These are phyloP conservation scores for Verticillium zaregamsianum DNA, from an alignment of 2,329 filamentous ascomycete genomes.

Conservation along the genomic window DNA sequence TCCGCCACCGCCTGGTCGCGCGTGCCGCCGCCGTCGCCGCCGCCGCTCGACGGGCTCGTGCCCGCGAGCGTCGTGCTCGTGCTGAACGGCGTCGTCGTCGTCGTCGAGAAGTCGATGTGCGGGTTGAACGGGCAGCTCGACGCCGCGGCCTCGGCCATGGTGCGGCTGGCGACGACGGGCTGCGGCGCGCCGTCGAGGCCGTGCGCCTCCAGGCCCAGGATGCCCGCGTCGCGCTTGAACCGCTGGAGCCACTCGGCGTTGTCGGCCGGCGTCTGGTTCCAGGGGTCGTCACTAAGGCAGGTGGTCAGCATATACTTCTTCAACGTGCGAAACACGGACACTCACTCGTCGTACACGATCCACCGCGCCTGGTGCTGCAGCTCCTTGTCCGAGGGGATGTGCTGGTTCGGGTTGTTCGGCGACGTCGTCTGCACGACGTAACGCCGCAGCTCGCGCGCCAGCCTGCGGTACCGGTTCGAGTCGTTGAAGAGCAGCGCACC, in stretches of 20 bases:
- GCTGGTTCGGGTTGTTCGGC: conserved; percentile 54
- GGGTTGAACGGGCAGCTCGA: background rate
- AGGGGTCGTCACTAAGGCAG: conserved; percentile 51
- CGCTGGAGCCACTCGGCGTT: conserved; percentile 60
- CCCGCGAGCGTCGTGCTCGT: conserved; percentile 16
- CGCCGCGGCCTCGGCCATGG: conserved; percentile 9
- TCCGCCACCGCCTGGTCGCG: conserved; percentile 42
- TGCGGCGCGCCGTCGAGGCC: conserved; percentile 55
- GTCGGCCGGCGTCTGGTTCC: conserved; percentile 61
- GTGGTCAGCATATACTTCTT: conserved; percentile 14
- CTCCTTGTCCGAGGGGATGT: conserved; percentile 57
- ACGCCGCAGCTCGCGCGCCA: conserved; percentile 49
- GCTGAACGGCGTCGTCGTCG: background rate
- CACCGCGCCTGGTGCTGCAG: conserved; percentile 61
- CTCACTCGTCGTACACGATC: conserved; percentile 59
- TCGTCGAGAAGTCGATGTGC: background rate
- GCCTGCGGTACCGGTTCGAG: conserved; percentile 54
- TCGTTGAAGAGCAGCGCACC: conserved; percentile 52
- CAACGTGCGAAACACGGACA: conserved; percentile 6
- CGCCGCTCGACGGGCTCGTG: conserved; percentile 8
- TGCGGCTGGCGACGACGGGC: conserved; percentile 41
- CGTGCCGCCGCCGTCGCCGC: conserved; percentile 21
- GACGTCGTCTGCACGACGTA: conserved; percentile 52
- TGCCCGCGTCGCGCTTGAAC: conserved; percentile 56
- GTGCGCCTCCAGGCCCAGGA: conserved; percentile 45